Evolutionary conservation across 1,139 yeast species (phyloP).

Genomic region (Hanseniaspora uvarum): DNA sequence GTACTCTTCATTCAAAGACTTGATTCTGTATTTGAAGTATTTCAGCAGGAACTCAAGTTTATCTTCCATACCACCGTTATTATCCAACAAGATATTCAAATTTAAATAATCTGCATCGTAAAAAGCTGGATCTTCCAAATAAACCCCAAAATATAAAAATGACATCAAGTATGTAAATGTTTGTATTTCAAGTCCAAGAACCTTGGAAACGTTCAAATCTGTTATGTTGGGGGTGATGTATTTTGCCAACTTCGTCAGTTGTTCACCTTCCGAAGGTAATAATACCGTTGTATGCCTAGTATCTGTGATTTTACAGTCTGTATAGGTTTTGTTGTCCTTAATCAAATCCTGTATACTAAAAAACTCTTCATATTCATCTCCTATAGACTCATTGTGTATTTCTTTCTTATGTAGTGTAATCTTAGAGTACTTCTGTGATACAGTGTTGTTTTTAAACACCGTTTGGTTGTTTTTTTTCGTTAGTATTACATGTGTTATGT

Average conservation of each 20-base stretch:
- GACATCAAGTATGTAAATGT: neutral
- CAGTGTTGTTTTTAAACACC: neutral
- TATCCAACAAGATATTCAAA: neutral
- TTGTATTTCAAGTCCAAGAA: neutral
- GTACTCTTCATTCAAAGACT: neutral
- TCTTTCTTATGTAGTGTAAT: slow-evolving; percentile 1
- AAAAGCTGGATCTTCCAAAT: slow-evolving; percentile 5
- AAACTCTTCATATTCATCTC: slow-evolving; percentile 5
- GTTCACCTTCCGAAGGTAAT: neutral
- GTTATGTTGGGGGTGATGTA: slow-evolving; percentile 2
- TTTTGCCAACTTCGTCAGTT: neutral
- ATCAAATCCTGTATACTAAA: neutral
- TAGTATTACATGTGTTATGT: neutral
- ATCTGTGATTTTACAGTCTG: neutral
- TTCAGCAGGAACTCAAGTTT: neutral
- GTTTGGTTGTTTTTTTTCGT: neutral
- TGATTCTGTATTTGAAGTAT: slow-evolving; percentile 11
- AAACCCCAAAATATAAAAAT: slow-evolving; percentile 7
- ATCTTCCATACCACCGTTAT: neutral
- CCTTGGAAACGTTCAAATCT: neutral
- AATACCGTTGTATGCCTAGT: neutral
- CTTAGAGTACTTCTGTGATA: neutral
- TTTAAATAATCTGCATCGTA: neutral
- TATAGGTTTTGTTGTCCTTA: neutral
- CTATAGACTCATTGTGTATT: slow-evolving; percentile 12